Conservation (phyloP, 2,329 filamentous ascomycete species). For the Colletotrichum orbiculare region DNA sequence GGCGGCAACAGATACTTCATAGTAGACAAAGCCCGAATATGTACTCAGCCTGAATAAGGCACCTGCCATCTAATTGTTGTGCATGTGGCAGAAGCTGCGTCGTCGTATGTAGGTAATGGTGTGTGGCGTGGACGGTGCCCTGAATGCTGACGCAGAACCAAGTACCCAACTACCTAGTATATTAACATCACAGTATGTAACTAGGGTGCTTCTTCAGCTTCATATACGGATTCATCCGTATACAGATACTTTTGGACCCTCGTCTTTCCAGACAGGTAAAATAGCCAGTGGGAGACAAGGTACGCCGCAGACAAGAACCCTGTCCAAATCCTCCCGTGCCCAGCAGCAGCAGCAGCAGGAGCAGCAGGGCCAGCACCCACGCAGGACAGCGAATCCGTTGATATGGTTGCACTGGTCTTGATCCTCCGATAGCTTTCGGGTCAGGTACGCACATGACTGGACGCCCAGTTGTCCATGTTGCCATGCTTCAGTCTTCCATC, state of each 20-base stretch:
- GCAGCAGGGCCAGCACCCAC: neutral
- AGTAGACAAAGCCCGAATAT: neutral
- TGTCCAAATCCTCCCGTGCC: conserved; percentile 25
- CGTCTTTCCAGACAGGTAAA: conserved; percentile 11
- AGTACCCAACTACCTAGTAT: too few relatives aligned
- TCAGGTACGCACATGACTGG: neutral
- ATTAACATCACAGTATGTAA: too few relatives aligned
- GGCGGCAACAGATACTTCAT: conserved; percentile 24
- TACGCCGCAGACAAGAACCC: conserved; percentile 10
- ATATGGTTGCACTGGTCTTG: conserved; percentile 10
- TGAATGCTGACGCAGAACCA: neutral
- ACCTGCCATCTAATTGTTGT: conserved; percentile 6
- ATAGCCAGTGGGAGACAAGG: conserved; percentile 23
- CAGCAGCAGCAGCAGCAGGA: conserved; percentile 16
- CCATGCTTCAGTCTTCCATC: too few relatives aligned
- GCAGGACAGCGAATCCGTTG: too few relatives aligned
- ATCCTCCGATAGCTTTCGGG: conserved; percentile 10
- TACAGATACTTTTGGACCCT: neutral
- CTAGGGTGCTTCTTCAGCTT: neutral
- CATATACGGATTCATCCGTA: conserved; percentile 15
- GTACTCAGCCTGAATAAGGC: conserved; percentile 15
- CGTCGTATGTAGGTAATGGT: too few relatives aligned
- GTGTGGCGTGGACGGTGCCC: conserved; percentile 10
- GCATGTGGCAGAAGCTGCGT: conserved; percentile 3
- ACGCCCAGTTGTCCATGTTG: neutral